Evolutionary conservation across 1,284 basidiomycete genomes (phyloP), one percentile per base, ranked within the genome.

Genomic region (Inonotus hispidus): DNA sequence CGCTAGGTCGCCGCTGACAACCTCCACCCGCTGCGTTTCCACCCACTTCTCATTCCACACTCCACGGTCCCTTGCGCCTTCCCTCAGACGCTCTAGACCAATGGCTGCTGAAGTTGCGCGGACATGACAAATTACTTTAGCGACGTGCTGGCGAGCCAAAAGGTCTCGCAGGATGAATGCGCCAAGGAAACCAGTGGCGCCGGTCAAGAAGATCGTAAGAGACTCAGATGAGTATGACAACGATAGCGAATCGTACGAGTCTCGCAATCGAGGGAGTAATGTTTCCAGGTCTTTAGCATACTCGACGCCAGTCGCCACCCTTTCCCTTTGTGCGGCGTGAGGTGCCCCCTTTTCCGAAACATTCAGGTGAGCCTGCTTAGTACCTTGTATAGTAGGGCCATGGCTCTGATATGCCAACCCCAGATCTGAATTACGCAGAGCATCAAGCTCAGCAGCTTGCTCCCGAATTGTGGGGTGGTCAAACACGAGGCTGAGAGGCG

Each of bases 151-250:
- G 35, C 85, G 79, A 13, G 78, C 74, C 1, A 99, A 80, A 46
- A 99, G 77, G 71, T 98, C 92, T 49, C 82, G 80, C 47, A 99
- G 78, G 63, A 98, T 84, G 73, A 98, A 98, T 2, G 93, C 95
- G 21, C 97, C 97, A 11, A 99, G 80, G 81, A 96, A 99, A 4
- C 97, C 97, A 16, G 97, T 98, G 1, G 93, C 96, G 29, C 97
- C 97, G 10, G 97, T 99, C 47, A 99, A 82, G 78, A 99, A 95
- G 16, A 98, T 82, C 0, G 91, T 93, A 47, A 94, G 67, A 25
- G 79, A 73, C 62, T 79, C 81, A 32, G 74, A 72, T 8, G 74
- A 67, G 67, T 87, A 85, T 66, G 87, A 80, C 25, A 75, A 64
- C 0, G 83, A 77, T 10, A 83, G 75, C 14, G 79, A 71, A 1